These are phyloP conservation scores for Podaxis pistillaris DNA, from an alignment of 768 basidiomycete species.

Conservation along the genomic window DNA sequence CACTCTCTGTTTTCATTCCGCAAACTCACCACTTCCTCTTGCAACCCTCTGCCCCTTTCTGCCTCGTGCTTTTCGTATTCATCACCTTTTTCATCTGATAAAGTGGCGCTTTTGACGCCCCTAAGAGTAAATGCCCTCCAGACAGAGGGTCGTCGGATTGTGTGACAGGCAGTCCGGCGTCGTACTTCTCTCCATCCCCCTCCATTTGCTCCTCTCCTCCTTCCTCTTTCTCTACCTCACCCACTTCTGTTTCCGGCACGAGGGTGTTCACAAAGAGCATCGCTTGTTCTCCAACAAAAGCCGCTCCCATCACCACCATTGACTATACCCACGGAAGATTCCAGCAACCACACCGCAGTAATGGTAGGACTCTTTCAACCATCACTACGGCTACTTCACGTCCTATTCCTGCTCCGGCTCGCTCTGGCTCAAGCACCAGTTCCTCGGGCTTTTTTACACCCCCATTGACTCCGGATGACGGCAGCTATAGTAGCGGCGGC, in stretches of 20 bases:
- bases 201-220: slow-evolving; percentile 29
- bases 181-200: slow-evolving; percentile 43
- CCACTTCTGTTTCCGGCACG: slow-evolving; percentile 5
- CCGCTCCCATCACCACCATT: slow-evolving; percentile 20
- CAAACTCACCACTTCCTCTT: slow-evolving; percentile 1
- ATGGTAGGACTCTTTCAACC: neutral
- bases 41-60: slow-evolving; percentile 7
- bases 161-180: slow-evolving; percentile 93
- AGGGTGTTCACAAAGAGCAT: slow-evolving; percentile 12
- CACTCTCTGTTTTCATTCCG: neutral
- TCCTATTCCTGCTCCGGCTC: slow-evolving; percentile 23
- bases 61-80: neutral
- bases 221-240: slow-evolving; percentile 22
- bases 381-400: slow-evolving; percentile 1
- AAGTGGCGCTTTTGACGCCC: slow-evolving; percentile 96
- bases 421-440: slow-evolving; percentile 41
- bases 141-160: slow-evolving; percentile 92
- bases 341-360: slow-evolving; percentile 1
- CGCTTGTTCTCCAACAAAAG: slow-evolving; percentile 22
- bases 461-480: slow-evolving; percentile 75
- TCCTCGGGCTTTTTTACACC: slow-evolving; percentile 63
- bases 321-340: slow-evolving; percentile 17
- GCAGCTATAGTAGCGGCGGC: slow-evolving; percentile 40
- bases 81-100: slow-evolving; percentile 3
- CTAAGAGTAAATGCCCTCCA: slow-evolving; percentile 90